Evolutionary conservation across 2,329 filamentous ascomycete species (phyloP), one percentile per base, ranked within the genome.

Genomic region (Bipolaris cookei): DNA sequence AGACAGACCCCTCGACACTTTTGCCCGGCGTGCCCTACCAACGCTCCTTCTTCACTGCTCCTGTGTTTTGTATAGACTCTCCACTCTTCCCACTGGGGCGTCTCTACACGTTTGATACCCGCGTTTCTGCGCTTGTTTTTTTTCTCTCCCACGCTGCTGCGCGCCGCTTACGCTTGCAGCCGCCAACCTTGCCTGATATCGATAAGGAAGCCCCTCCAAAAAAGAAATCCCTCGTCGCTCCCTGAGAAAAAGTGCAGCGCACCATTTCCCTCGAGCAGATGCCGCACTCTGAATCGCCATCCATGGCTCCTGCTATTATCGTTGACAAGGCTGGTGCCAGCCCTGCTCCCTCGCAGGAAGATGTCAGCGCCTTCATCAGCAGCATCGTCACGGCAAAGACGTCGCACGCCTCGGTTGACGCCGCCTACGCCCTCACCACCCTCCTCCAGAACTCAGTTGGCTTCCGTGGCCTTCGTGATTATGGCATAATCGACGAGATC

Each of bases 401-500:
- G 25, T 84, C 83, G 50, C 82, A 84, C 67, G 78, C 78, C 53
- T 84, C 83, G 10, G 80, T 86, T 42, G 87, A 90, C 70, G 85
- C 84, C 56, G 81, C 88, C 16, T 90, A 90, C 73, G 83, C 83
- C 39, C 80, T 90, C 59, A 84, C 84, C 53, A 86, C 87, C 54
- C 76, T 88, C 13, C 79, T 90, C 13, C 81, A 88, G 58, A 85
- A 88, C 76, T 87, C 86, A 28, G 83, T 88, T 56, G 88, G 88
- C 49, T 85, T 84, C 70, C 83, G 85, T 20, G 88, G 87, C 48
- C 80, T 90, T 51, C 77, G 82, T 46, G 80, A 79, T 56, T 90
- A 89, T 77, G 84, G 84, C 63, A 78, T 90, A 45, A 74, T 90
- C 44, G 81, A 84, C 20, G 83, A 86, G 62, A 82, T 89, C 69